Conservation (phyloP, 2,329 filamentous ascomycete genomes). For the Leptoxyphium fumago region DNA sequence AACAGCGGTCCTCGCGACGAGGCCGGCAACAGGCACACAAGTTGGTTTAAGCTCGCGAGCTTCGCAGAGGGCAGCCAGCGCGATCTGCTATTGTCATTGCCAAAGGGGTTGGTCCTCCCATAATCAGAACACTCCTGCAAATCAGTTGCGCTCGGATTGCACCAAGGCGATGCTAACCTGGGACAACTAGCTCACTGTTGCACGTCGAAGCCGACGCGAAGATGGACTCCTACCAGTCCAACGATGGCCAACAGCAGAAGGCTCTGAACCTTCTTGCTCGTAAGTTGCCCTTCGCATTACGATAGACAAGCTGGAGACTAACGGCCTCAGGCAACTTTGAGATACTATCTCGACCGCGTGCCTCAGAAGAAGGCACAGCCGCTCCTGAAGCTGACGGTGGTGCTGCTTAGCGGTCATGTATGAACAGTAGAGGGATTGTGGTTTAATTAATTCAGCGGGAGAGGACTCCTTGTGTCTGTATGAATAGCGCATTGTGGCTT, state of each 20-base stretch:
- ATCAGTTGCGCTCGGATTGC: not conserved
- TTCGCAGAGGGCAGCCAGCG: conserved; percentile 58
- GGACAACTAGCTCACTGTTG: conserved; percentile 49
- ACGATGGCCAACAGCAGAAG: conserved; percentile 52
- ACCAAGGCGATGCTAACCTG: conserved; percentile 3
- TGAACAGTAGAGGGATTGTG: too few relatives aligned
- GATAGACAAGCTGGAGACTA: not conserved
- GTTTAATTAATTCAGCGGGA: too few relatives aligned
- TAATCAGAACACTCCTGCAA: not conserved
- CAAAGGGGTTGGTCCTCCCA: conserved; percentile 58
- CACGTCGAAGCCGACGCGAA: conserved; percentile 71
- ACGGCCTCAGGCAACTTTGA: conserved; percentile 30
- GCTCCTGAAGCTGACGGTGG: conserved; percentile 9
- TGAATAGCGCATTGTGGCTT: too few relatives aligned
- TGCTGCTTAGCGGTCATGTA: conserved; percentile 6
- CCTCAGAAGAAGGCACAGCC: not conserved
- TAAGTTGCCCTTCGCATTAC: conserved; percentile 34
- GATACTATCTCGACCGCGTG: conserved; percentile 27
- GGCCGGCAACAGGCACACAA: conserved; percentile 50
- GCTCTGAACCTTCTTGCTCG: conserved; percentile 63
- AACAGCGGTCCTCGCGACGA: conserved; percentile 53
- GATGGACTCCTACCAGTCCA: conserved; percentile 51
- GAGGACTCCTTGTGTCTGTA: too few relatives aligned
- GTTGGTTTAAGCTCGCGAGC: conserved; percentile 69
- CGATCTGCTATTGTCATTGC: conserved; percentile 57